phyloP scores from a whole-genome alignment of 257 asterid genomes.

The Petrea volubilis region DNA sequence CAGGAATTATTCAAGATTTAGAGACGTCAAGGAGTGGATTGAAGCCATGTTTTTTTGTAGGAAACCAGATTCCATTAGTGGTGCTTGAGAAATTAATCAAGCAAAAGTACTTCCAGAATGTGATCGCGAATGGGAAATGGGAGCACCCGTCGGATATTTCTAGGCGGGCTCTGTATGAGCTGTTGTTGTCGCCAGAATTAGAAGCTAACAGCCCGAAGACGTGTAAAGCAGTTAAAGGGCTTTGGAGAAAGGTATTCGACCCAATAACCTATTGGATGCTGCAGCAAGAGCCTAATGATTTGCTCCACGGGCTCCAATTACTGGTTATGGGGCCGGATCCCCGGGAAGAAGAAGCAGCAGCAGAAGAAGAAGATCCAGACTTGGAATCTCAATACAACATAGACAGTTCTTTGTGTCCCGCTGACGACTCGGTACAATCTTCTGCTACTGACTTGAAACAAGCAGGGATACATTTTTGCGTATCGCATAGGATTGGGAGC shows the following conservation, averaged over 20 bases:
- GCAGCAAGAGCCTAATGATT: constrained; percentile 19
- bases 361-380: not conserved
- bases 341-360: not conserved
- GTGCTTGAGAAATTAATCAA: constrained; percentile 3
- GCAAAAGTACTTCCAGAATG: constrained; percentile 1
- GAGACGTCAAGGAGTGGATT: not conserved
- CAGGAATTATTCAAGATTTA: not conserved
- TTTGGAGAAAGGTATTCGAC: not conserved
- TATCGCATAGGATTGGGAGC: not conserved
- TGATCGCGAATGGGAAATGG: not conserved
- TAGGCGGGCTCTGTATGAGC: constrained; percentile 1
- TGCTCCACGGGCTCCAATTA: constrained; percentile 29
- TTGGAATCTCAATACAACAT: constrained; percentile 1
- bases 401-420: not conserved
- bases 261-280: not conserved
- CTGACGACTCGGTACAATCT: not conserved
- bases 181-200: not conserved
- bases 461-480: constrained; percentile 14
- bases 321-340: constrained; percentile 17
- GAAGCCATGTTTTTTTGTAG: constrained; percentile 18
- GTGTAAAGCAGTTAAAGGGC: not conserved
- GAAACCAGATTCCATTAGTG: constrained; percentile 12
- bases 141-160: not conserved
- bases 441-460: constrained; percentile 16
- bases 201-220: not conserved